Percentiles rank a stretch among this genome's conserved stretches.
phyloP scores from a whole-genome alignment of 179 eudicot species.

The Silene noctiflora region DNA sequence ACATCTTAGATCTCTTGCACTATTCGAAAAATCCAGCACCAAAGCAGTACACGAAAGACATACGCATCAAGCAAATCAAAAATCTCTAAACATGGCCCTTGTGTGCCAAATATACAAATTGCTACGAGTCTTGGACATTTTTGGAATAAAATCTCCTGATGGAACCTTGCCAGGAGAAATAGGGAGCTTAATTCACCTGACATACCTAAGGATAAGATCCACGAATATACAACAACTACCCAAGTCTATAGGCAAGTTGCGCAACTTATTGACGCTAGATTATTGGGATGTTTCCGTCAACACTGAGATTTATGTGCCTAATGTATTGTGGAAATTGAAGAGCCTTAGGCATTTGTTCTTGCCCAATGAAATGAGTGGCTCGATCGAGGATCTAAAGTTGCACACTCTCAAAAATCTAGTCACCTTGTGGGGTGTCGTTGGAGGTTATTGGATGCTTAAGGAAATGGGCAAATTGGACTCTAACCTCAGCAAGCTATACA shows the following conservation, averaged over 20 bases:
- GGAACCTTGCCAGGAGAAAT: neutral
- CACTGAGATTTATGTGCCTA: conserved; percentile 18
- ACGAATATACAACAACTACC: neutral
- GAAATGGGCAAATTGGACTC: neutral
- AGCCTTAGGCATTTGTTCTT: conserved; percentile 31
- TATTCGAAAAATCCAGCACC: conserved; percentile 9
- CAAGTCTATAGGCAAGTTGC: conserved; percentile 19
- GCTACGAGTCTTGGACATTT: conserved; percentile 43
- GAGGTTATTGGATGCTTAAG: neutral
- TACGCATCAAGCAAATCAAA: conserved; percentile 12
- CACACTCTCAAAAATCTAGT: conserved; percentile 18
- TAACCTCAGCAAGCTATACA: neutral
- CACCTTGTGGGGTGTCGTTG: conserved; percentile 25
- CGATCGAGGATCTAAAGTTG: conserved; percentile 15
- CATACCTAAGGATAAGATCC: neutral
- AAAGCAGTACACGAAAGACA: neutral
- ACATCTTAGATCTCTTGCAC: conserved; percentile 17
- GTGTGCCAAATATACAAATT: conserved; percentile 37
- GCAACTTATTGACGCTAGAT: conserved; percentile 40
- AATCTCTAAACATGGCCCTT: conserved; percentile 6
- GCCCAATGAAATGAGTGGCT: conserved; percentile 22
- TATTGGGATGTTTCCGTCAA: conserved; percentile 15
- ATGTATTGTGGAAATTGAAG: conserved; percentile 32
- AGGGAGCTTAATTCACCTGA: neutral
- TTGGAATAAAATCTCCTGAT: conserved; percentile 19